Conservation (phyloP, 192 early-diverging fungal genomes). For the Irineochytrium annulatum region DNA sequence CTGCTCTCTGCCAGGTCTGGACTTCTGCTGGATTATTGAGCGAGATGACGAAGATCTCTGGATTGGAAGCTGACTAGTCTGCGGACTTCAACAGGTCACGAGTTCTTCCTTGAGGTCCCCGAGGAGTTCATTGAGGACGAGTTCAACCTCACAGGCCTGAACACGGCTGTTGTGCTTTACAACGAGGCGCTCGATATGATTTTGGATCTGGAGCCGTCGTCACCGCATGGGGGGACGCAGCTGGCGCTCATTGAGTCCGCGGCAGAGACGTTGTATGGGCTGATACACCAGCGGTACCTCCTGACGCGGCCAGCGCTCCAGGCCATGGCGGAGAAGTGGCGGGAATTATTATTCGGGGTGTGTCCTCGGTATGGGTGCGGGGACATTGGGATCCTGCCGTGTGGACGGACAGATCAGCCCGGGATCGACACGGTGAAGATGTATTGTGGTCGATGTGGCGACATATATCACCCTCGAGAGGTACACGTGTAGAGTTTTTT, state of each 20-base stretch:
- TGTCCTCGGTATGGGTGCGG: conserved; percentile 54
- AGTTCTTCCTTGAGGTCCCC: conserved; percentile 50
- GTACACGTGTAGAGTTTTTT: conserved; percentile 29
- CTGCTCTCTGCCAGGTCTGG: conserved; percentile 54
- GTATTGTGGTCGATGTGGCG: conserved; percentile 52
- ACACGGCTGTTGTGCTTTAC: conserved; percentile 75
- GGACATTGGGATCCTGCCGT: conserved; percentile 44
- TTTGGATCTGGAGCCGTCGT: conserved; percentile 69
- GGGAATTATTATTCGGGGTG: conserved; percentile 42
- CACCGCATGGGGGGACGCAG: conserved; percentile 36
- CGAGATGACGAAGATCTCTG: background rate
- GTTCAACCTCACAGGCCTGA: conserved; percentile 95
- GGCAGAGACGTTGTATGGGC: conserved; percentile 89
- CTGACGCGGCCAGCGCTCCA: conserved; percentile 81
- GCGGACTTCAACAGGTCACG: conserved; percentile 32
- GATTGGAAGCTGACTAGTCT: background rate
- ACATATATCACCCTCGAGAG: conserved; percentile 50
- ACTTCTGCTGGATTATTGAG: background rate
- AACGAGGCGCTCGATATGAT: conserved; percentile 93
- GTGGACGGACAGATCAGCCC: conserved; percentile 40
- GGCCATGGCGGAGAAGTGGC: conserved; percentile 62
- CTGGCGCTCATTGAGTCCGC: conserved; percentile 73
- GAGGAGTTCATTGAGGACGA: conserved; percentile 82
- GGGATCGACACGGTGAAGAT: conserved; percentile 49
- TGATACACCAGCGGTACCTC: conserved; percentile 92